Evolutionary conservation across 2,329 filamentous ascomycete species (phyloP).

Genomic region (Cytospora leucostoma): DNA sequence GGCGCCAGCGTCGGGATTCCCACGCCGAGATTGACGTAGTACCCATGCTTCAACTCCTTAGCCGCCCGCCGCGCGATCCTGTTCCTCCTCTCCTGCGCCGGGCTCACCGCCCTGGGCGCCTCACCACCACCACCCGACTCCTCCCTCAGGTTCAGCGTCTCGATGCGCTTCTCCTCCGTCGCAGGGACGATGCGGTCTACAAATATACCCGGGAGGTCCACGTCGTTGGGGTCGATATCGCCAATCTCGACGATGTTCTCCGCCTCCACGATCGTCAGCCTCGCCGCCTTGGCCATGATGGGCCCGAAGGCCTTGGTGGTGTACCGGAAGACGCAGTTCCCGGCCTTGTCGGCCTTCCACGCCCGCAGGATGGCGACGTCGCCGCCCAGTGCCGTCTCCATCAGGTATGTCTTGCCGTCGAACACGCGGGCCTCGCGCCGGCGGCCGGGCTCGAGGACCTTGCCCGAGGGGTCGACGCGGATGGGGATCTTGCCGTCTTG

Average conservation of each 20-base stretch:
- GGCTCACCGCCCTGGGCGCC: slow-evolving; percentile 42
- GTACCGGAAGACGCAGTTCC: slow-evolving; percentile 80
- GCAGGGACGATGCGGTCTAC: slow-evolving; percentile 79
- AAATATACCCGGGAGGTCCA: slow-evolving; percentile 81
- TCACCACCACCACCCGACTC: slow-evolving; percentile 40
- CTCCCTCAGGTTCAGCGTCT: slow-evolving; percentile 63
- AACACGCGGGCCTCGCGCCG: slow-evolving; percentile 73
- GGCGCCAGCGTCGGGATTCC: slow-evolving; percentile 83
- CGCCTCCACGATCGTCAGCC: slow-evolving; percentile 78
- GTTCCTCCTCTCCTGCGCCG: slow-evolving; percentile 58
- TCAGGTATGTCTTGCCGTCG: slow-evolving; percentile 69
- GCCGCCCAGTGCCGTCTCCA: slow-evolving; percentile 75
- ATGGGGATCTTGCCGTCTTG: slow-evolving; percentile 70
- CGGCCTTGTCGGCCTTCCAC: slow-evolving; percentile 73
- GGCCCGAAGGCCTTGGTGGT: slow-evolving; percentile 75
- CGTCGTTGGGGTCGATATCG: slow-evolving; percentile 69
- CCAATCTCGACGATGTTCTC: slow-evolving; percentile 80
- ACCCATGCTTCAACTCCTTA: slow-evolving; percentile 78
- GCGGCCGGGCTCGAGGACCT: slow-evolving; percentile 63
- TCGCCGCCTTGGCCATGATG: slow-evolving; percentile 80
- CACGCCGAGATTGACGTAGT: slow-evolving; percentile 79
- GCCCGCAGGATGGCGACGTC: slow-evolving; percentile 78
- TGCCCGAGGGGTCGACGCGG: slow-evolving; percentile 59
- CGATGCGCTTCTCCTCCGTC: slow-evolving; percentile 70
- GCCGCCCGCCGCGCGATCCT: slow-evolving; percentile 77